Evolutionary conservation across 2,329 filamentous ascomycete species (phyloP).

Genomic region (Hypoxylon sp.): DNA sequence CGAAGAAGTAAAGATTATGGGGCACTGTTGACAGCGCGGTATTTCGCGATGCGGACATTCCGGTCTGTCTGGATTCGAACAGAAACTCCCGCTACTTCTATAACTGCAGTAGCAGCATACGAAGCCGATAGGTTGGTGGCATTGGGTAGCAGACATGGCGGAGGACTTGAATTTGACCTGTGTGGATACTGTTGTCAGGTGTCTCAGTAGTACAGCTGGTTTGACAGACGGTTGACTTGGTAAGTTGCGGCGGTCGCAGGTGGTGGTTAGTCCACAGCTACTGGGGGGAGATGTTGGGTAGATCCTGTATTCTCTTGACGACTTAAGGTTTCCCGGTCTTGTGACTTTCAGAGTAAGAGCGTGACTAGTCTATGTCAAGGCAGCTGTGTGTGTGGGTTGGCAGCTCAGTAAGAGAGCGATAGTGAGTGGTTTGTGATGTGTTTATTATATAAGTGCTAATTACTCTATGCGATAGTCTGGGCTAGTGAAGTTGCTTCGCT

Average conservation of each 20-base stretch:
- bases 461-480: not conserved
- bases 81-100: slow-evolving; percentile 44
- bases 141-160: slow-evolving; percentile 12
- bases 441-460: slow-evolving; percentile 25
- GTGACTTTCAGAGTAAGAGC: not conserved
- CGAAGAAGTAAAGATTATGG: slow-evolving; percentile 43
- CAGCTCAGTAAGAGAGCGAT: slow-evolving; percentile 1
- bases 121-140: slow-evolving; percentile 48
- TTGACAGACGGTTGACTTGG: not conserved
- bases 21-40: slow-evolving; percentile 44
- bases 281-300: not conserved
- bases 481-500: not conserved
- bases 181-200: not conserved
- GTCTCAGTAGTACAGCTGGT: not conserved
- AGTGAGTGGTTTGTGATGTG: not conserved
- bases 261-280: not conserved
- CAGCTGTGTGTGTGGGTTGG: not conserved
- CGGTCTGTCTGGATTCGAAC: slow-evolving; percentile 43
- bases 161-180: not conserved
- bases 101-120: slow-evolving; percentile 46
- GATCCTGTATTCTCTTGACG: not conserved
- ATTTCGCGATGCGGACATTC: slow-evolving; percentile 42
- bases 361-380: not conserved
- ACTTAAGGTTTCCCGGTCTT: not conserved
- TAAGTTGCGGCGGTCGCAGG: not conserved